phyloP scores from a whole-genome alignment of 768 basidiomycete species.

The Strobilomyces dryophilus region DNA sequence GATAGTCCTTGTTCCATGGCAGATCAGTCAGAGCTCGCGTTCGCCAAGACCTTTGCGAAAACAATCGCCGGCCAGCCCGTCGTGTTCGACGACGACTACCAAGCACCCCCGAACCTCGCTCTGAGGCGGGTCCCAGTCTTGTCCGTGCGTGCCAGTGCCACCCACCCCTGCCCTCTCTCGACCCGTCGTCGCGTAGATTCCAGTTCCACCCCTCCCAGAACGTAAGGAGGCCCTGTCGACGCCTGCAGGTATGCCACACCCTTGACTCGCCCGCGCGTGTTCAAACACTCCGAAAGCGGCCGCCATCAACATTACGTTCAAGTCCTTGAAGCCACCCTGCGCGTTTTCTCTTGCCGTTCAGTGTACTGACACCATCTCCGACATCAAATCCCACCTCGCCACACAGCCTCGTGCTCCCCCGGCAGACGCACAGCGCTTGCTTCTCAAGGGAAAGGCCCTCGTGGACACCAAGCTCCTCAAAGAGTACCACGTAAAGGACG shows the following conservation, averaged over 20 bases:
- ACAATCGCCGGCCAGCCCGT: slow-evolving; percentile 66
- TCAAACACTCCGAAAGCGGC: slow-evolving; percentile 8
- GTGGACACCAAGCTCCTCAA: slow-evolving; percentile 84
- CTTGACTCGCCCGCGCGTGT: slow-evolving; percentile 1
- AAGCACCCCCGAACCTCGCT: slow-evolving; percentile 61
- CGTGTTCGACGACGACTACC: slow-evolving; percentile 69
- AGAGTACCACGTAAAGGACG: slow-evolving; percentile 83
- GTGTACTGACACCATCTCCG: slow-evolving; percentile 76
- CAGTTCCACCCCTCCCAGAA: slow-evolving; percentile 58
- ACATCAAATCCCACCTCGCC: slow-evolving; percentile 76
- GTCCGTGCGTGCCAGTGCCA: slow-evolving; percentile 42
- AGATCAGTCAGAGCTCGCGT: slow-evolving; percentile 55
- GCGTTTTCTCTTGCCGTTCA: slow-evolving; percentile 69
- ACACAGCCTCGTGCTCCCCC: slow-evolving; percentile 66
- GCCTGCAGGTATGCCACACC: slow-evolving; percentile 26
- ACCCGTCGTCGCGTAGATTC: slow-evolving; percentile 38
- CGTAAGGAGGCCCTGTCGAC: slow-evolving; percentile 36
- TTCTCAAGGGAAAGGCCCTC: slow-evolving; percentile 93
- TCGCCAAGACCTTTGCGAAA: slow-evolving; percentile 62
- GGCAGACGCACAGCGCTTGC: slow-evolving; percentile 75
- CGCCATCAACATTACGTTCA: slow-evolving; percentile 70
- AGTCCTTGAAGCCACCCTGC: slow-evolving; percentile 85
- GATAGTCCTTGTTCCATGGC: slow-evolving; percentile 34
- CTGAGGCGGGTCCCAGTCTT: slow-evolving; percentile 69
- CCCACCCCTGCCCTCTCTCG: slow-evolving; percentile 1